Conservation (phyloP, 2,329 filamentous ascomycete genomes). For the Verticillium albo-atrum region DNA sequence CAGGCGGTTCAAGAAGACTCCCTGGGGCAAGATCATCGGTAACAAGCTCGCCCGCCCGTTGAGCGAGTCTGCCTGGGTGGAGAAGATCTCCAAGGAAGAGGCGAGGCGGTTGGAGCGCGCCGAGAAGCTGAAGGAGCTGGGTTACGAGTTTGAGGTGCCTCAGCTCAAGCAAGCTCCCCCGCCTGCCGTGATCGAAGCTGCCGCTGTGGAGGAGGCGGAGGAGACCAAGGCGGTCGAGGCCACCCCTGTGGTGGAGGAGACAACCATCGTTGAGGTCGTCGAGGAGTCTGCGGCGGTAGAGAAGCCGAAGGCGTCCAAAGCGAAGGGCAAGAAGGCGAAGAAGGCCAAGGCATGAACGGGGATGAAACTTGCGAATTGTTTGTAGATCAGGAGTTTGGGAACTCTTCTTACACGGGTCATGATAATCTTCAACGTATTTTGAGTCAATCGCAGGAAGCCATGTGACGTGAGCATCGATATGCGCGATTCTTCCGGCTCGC, state of each 20-base stretch:
- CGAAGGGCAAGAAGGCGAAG: constrained; percentile 29
- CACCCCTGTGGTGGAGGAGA: constrained; percentile 28
- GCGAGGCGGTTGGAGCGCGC: constrained; percentile 63
- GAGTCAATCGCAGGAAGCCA: neutral
- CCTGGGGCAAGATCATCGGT: constrained; percentile 78
- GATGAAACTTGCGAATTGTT: neutral
- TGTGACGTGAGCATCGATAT: neutral
- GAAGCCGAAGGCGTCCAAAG: constrained; percentile 22
- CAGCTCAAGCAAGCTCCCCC: constrained; percentile 55
- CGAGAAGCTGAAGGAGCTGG: constrained; percentile 71
- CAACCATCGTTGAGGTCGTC: constrained; percentile 24
- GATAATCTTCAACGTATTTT: neutral
- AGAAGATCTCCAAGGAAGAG: constrained; percentile 69
- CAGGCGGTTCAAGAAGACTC: constrained; percentile 73
- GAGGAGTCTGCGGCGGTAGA: constrained; percentile 21
- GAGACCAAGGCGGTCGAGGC: constrained; percentile 26
- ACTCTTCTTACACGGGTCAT: neutral
- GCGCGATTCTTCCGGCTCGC: too few relatives aligned
- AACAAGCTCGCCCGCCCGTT: constrained; percentile 68
- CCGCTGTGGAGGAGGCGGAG: constrained; percentile 20
- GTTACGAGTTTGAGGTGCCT: constrained; percentile 78
- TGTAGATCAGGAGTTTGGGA: neutral
- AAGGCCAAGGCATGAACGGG: constrained; percentile 29
- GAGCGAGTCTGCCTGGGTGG: constrained; percentile 72
- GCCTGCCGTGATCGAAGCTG: constrained; percentile 30